These are phyloP conservation scores for Scheffersomyces quercinus DNA, from an alignment of 1,139 yeast species.

Conservation along the genomic window DNA sequence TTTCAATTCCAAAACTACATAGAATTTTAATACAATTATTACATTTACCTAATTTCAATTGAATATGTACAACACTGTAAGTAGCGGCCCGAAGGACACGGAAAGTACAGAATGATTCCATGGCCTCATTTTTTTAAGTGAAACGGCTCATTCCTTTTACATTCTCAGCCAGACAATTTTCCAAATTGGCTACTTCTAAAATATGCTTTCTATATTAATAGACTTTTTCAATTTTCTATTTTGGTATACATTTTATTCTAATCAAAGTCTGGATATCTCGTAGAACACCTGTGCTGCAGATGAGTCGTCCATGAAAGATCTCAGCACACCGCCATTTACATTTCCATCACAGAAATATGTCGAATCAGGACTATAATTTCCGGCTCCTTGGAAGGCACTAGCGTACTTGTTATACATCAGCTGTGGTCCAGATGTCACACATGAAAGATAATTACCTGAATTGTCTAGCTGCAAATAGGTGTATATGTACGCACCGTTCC, in stretches of 20 bases:
- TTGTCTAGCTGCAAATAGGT: conserved; percentile 17
- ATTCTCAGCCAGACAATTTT: no score
- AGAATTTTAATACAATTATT: background rate
- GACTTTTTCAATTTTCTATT: background rate
- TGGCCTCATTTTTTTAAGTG: background rate
- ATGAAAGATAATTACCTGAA: conserved; percentile 6
- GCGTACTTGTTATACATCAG: conserved; percentile 9
- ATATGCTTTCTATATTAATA: background rate
- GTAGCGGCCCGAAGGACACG: no score
- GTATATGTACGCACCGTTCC: conserved; percentile 22
- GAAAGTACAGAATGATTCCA: background rate
- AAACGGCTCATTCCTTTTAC: background rate
- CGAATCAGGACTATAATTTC: conserved; percentile 3
- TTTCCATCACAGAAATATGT: conserved; percentile 8
- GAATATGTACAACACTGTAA: no score
- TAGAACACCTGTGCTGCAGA: conserved; percentile 16
- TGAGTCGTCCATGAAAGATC: conserved; percentile 15
- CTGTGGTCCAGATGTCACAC: conserved; percentile 6
- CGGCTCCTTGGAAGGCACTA: conserved; percentile 1
- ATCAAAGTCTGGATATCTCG: conserved; percentile 8
- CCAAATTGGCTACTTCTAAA: background rate
- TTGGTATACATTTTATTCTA: no score
- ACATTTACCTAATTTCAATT: background rate
- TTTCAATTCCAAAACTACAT: background rate
- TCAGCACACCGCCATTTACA: conserved; percentile 8